Evolutionary conservation across 139 green algal species (phyloP).

Genomic region (Chlorella sp.): DNA sequence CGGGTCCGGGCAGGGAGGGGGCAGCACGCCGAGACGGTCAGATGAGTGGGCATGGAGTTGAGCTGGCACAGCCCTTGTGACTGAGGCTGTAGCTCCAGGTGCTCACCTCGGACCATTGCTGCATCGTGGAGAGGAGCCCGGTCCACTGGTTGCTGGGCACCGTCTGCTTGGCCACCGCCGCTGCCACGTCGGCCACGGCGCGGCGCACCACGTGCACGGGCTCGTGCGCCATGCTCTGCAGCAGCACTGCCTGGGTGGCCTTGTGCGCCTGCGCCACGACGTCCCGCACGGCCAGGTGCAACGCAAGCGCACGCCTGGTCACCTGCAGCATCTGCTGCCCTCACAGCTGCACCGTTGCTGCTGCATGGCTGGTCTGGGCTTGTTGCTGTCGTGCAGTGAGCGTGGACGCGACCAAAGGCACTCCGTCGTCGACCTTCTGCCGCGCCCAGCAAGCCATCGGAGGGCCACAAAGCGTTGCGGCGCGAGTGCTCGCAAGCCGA

Average conservation of each 20-base stretch:
- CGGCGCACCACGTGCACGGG: slow-evolving; percentile 41
- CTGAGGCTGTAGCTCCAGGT: too few species aligned
- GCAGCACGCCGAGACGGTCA: neutral
- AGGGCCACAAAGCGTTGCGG: too few species aligned
- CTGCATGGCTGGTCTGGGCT: too few species aligned
- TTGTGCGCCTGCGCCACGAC: neutral
- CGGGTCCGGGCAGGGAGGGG: neutral
- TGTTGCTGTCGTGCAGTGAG: too few species aligned
- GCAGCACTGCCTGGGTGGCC: slow-evolving; percentile 36
- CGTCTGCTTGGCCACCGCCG: slow-evolving; percentile 40
- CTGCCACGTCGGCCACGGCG: slow-evolving; percentile 42
- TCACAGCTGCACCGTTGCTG: too few species aligned
- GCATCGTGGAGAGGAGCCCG: slow-evolving; percentile 48
- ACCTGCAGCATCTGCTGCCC: too few species aligned
- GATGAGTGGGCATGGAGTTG: neutral
- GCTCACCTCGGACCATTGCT: slow-evolving; percentile 31
- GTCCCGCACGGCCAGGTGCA: neutral
- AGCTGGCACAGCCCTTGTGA: neutral
- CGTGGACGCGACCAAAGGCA: too few species aligned
- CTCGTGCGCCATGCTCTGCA: slow-evolving; percentile 48
- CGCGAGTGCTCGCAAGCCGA: too few species aligned
- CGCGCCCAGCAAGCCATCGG: too few species aligned
- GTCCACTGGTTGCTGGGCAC: slow-evolving; percentile 52
- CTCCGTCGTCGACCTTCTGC: too few species aligned
- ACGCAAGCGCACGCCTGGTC: too few species aligned